Base-by-base conservation (phyloP, 2,329 filamentous ascomycete species). In the Ceratocystis eucalypticola region DNA sequence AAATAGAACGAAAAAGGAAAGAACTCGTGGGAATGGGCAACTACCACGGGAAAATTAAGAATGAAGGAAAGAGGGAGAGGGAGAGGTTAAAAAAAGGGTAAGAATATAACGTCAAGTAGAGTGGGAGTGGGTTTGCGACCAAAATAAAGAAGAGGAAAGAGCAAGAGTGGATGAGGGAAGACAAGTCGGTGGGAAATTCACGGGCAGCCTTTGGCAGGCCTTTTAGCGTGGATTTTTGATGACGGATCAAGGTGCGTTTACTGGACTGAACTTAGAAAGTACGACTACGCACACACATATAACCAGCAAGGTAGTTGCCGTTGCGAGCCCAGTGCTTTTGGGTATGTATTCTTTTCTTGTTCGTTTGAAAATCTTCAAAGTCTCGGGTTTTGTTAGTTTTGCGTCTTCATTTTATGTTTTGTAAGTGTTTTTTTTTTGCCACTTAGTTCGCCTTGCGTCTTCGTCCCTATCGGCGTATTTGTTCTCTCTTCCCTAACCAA, bases 141-240 rank as follows among this genome's bases (percentile, higher is more conserved):
- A n/a, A 59, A 55, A 55, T 33, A 48, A 62, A 55, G 57, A 62
- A 30, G 45, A 33, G 12, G 10, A 20, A 45, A 44, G 44, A 30
- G 45, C n/a, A 64, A 44, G 44, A 66, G 37, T 41, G 10, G n/a
- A 8, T 20, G 20, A 61, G 33, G 25, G 48, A 61, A 61, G 22
- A 61, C 12, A 44, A 50, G 57, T 6, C 62, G 37, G 57, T 20
- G 12, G 53, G 61, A 64, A 37, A 41, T 59, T 37, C 55, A 15
- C 28, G 28, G 55, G 62, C 62, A 25, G 20, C 48, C 12, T 45
- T 33, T 57, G 45, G 30, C 46, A 57, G 48, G 17, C 45, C 25
- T 57, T 57, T 65, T 65, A 59, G 48, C 63, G n/a, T 59, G 22
- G 20, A 57, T n/a, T 41, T 53, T 53, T 22, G 48, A 53, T 25